Evolutionary conservation across 345 rosid genomes (phyloP).

Genomic region (Murraya koenigii): DNA sequence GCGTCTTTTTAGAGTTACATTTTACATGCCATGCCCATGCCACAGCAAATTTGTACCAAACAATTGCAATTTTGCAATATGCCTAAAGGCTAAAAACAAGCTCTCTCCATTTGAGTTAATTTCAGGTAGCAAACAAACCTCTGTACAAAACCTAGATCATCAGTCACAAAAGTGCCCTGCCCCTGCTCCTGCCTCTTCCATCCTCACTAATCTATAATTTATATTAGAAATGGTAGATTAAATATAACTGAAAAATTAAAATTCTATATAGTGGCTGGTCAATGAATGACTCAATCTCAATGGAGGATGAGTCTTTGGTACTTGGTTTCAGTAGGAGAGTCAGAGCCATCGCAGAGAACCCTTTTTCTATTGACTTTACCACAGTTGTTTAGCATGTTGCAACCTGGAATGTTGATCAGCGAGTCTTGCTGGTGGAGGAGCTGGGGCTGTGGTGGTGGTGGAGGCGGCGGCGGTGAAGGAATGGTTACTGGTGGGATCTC

Average conservation of each 20-base stretch:
- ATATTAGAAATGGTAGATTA: constrained; percentile 24
- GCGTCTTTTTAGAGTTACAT: constrained; percentile 1
- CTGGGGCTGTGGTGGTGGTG: constrained; percentile 33
- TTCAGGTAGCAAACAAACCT: constrained; percentile 28
- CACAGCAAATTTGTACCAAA: no score
- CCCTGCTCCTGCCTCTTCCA: constrained; percentile 24
- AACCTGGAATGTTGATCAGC: constrained; percentile 20
- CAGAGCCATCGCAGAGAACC: constrained; percentile 50
- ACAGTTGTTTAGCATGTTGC: constrained; percentile 37
- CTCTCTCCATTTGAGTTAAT: constrained; percentile 18
- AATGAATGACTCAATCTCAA: constrained; percentile 47
- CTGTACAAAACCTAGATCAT: constrained; percentile 42
- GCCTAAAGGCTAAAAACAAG: constrained; percentile 18
- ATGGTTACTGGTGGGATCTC: constrained; percentile 92
- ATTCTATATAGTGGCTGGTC: neutral
- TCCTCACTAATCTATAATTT: constrained; percentile 30
- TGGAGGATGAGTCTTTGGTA: constrained; percentile 64
- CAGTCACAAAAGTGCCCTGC: constrained; percentile 18
- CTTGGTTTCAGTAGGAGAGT: constrained; percentile 55
- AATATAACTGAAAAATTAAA: constrained; percentile 13
- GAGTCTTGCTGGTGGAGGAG: constrained; percentile 46
- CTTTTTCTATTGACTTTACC: constrained; percentile 63
- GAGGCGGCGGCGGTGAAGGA: constrained; percentile 54
- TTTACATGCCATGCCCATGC: neutral
- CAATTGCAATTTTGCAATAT: constrained; percentile 14